phyloP scores from a whole-genome alignment of 495 filamentous ascomycete genomes.

The Daldinia childiae region DNA sequence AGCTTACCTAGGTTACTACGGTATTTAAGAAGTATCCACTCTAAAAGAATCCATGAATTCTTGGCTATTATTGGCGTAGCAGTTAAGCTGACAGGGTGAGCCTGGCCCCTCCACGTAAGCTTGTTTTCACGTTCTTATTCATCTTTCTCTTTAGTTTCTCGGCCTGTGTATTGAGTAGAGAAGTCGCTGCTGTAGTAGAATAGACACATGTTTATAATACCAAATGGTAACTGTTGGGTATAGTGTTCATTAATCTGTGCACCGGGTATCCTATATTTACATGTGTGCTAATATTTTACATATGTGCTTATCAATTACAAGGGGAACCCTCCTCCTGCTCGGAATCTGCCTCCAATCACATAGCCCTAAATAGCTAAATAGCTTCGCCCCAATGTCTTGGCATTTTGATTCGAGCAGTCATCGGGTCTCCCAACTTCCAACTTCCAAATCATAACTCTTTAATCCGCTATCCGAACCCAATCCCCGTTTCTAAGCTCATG shows the following conservation, averaged over 20 bases:
- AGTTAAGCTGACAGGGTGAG: not conserved
- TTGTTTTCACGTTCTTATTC: not conserved
- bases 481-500: not conserved
- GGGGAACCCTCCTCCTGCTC: too few species aligned
- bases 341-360: not conserved
- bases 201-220: not conserved
- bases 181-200: not conserved
- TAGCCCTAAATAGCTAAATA: not conserved
- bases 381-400: not conserved
- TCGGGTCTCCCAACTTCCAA: not conserved
- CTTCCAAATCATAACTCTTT: not conserved
- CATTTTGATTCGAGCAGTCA: not conserved
- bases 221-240: not conserved
- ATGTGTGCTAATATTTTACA: not conserved
- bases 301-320: not conserved
- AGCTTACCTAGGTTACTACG: not conserved
- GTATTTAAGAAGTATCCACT: not conserved
- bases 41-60: not conserved
- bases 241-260: not conserved
- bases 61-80: not conserved
- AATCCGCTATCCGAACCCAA: slow-evolving; percentile 3
- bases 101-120: not conserved
- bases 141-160: not conserved
- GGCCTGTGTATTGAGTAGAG: too few species aligned
- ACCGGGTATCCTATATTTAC: slow-evolving; percentile 3